These are phyloP conservation scores for Cladorrhinum sp. DNA, from an alignment of 2,329 filamentous ascomycete species.

Conservation along the genomic window DNA sequence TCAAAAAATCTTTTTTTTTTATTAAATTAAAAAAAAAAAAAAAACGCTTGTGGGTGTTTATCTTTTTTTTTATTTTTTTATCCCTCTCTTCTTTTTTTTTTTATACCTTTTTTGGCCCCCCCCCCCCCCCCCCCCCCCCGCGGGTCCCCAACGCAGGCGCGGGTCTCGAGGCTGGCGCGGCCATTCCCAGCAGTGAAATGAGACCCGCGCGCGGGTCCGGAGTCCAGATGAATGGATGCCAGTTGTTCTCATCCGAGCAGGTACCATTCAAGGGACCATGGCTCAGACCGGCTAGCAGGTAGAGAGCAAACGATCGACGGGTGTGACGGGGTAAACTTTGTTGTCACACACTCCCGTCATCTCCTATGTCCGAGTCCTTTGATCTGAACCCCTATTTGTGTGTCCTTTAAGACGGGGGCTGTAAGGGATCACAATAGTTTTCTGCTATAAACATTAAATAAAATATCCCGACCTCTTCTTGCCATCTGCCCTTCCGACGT, in stretches of 20 bases:
- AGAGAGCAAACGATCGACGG: not conserved
- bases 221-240: too few species aligned
- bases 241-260: not conserved
- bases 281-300: not conserved
- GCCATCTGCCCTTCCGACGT: not conserved
- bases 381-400: not conserved
- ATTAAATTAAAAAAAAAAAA: too few species aligned
- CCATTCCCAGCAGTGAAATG: too few species aligned
- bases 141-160: too few species aligned
- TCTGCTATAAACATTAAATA: not conserved
- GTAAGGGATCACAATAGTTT: not conserved
- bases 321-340: not conserved
- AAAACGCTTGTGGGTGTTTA: too few species aligned
- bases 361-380: not conserved
- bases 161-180: too few species aligned
- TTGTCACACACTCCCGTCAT: not conserved
- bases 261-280: not conserved
- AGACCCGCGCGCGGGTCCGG: not conserved
- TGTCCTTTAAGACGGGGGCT: not conserved
- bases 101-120: too few species aligned
- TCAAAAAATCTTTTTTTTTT: too few species aligned
- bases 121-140: too few species aligned
- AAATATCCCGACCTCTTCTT: not conserved
- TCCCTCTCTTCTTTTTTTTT: too few species aligned
- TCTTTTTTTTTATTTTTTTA: too few species aligned